Evolutionary conservation across 2,329 filamentous ascomycete species (phyloP).

Genomic region (Aspergillus uvarum): DNA sequence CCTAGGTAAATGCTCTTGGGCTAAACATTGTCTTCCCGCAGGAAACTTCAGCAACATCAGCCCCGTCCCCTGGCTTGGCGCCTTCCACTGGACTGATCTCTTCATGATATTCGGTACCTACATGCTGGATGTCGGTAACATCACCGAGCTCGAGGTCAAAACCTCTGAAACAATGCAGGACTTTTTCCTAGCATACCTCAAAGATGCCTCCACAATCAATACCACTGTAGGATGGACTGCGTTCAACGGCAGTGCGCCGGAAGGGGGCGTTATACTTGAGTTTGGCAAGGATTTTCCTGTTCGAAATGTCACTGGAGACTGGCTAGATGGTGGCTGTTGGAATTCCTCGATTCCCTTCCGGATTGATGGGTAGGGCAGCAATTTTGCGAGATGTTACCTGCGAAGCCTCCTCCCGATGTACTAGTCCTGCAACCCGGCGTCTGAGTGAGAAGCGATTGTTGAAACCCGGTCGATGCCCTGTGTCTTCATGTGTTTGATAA

Average conservation of each 20-base stretch:
- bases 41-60: conserved; percentile 44
- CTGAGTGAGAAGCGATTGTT: too few relatives aligned
- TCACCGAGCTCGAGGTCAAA: conserved; percentile 16
- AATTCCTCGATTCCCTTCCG: conserved; percentile 6
- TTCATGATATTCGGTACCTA: conserved; percentile 25
- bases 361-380: conserved; percentile 24
- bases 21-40: not conserved
- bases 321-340: conserved; percentile 6
- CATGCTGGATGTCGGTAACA: conserved; percentile 11
- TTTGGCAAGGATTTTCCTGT: conserved; percentile 1
- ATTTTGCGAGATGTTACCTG: too few relatives aligned
- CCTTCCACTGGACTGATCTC: conserved; percentile 40
- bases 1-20: too few relatives aligned
- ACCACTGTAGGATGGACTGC: conserved; percentile 14
- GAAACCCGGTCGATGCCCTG: too few relatives aligned
- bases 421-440: too few relatives aligned
- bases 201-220: conserved; percentile 14
- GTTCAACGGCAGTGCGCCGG: conserved; percentile 24
- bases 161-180: conserved; percentile 27
- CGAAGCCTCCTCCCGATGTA: too few relatives aligned
- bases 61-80: conserved; percentile 43
- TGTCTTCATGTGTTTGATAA: too few relatives aligned
- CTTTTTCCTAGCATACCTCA: conserved; percentile 24
- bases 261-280: conserved; percentile 1
- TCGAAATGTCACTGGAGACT: not conserved